Percentiles rank a stretch among this genome's conserved stretches.
These are phyloP conservation scores for Wickerhamomyces sp. DNA, from an alignment of 1,139 yeast genomes.

Conservation along the genomic window DNA sequence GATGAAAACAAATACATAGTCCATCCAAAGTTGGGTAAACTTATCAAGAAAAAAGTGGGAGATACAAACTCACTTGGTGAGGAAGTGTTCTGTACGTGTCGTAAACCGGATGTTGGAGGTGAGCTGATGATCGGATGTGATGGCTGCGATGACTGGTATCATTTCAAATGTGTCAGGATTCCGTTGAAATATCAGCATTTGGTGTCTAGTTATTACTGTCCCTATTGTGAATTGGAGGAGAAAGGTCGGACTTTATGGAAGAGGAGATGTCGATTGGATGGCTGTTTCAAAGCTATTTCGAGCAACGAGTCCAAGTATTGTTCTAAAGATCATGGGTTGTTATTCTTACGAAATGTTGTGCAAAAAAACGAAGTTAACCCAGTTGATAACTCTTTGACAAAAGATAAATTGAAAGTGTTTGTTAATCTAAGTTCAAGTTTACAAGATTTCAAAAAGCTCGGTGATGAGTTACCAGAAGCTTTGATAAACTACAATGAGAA, in stretches of 20 bases:
- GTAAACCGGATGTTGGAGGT: slow-evolving; percentile 74
- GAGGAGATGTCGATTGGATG: slow-evolving; percentile 61
- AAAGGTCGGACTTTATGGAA: slow-evolving; percentile 57
- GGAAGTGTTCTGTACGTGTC: slow-evolving; percentile 74
- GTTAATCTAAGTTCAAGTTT: slow-evolving; percentile 27
- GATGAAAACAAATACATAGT: not conserved
- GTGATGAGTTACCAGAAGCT: slow-evolving; percentile 30
- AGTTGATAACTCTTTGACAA: slow-evolving; percentile 17
- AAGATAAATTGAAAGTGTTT: slow-evolving; percentile 18
- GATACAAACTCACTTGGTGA: slow-evolving; percentile 32
- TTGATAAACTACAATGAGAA: slow-evolving; percentile 31
- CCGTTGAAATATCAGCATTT: slow-evolving; percentile 48
- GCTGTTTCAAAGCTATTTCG: slow-evolving; percentile 56
- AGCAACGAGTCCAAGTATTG: slow-evolving; percentile 62
- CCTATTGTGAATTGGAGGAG: slow-evolving; percentile 59
- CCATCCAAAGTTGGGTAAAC: slow-evolving; percentile 8
- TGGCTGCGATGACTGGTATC: slow-evolving; percentile 95
- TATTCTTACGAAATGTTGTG: slow-evolving; percentile 38
- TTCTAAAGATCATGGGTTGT: slow-evolving; percentile 62
- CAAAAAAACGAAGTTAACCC: slow-evolving; percentile 7
- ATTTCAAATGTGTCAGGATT: slow-evolving; percentile 70
- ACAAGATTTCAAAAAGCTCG: slow-evolving; percentile 29
- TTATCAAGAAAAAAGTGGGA: slow-evolving; percentile 2
- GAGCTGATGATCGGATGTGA: slow-evolving; percentile 90
- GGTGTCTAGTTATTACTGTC: slow-evolving; percentile 67